These are phyloP conservation scores for Boletus vermiculosoides DNA, from an alignment of 768 basidiomycete species.

Conservation along the genomic window DNA sequence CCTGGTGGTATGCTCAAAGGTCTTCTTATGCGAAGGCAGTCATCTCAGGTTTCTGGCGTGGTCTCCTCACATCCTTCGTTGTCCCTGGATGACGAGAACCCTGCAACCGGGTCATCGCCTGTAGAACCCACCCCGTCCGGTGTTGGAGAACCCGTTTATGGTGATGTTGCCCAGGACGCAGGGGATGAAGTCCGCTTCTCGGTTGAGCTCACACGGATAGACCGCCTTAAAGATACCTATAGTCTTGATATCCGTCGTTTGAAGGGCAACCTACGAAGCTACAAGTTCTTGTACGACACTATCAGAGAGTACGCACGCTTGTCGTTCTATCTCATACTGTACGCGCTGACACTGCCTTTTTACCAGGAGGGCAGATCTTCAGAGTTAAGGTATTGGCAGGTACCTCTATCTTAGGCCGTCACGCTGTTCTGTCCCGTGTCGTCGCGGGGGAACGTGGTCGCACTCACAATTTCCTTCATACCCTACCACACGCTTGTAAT, in stretches of 20 bases:
- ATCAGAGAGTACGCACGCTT: slow-evolving; percentile 69
- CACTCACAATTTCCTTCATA: slow-evolving; percentile 21
- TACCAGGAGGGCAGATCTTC: slow-evolving; percentile 38
- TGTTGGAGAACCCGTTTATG: slow-evolving; percentile 65
- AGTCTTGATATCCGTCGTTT: slow-evolving; percentile 89
- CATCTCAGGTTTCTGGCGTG: slow-evolving; percentile 65
- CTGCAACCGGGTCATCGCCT: slow-evolving; percentile 21
- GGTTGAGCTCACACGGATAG: slow-evolving; percentile 88
- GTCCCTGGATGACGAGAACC: slow-evolving; percentile 48
- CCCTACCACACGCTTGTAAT: slow-evolving; percentile 32
- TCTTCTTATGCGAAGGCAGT: slow-evolving; percentile 85
- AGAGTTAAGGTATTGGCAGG: slow-evolving; percentile 33
- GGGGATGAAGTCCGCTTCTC: slow-evolving; percentile 97
- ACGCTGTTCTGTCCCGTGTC: background rate
- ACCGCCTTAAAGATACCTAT: slow-evolving; percentile 86
- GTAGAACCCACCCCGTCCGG: slow-evolving; percentile 37
- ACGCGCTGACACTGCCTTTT: slow-evolving; percentile 11
- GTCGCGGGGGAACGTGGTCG: background rate
- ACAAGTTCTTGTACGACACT: slow-evolving; percentile 88
- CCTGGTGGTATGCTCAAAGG: slow-evolving; percentile 80
- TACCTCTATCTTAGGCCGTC: slow-evolving; percentile 17
- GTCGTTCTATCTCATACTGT: slow-evolving; percentile 8
- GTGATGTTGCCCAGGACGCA: slow-evolving; percentile 74
- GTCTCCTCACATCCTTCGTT: slow-evolving; percentile 42
- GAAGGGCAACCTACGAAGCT: slow-evolving; percentile 90